Percentiles rank a stretch among this genome's conserved stretches.
Evolutionary conservation across 441 rosid species (phyloP).

Genomic region (Pelargonium myrrhifolium): DNA sequence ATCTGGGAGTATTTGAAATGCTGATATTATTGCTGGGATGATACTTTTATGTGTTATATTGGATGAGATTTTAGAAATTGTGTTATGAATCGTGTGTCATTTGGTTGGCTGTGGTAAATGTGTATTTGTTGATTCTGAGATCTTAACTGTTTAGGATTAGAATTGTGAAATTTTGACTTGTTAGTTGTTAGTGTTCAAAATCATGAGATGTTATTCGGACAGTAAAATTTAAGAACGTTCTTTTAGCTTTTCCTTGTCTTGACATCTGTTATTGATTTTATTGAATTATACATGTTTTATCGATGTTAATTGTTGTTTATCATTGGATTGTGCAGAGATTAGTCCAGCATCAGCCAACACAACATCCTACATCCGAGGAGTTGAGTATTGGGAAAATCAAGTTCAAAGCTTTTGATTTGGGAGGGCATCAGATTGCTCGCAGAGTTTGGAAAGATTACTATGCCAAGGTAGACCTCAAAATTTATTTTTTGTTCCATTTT

Average conservation of each 20-base stretch:
- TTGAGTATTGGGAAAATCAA: conserved; percentile 5
- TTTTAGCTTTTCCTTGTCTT: no score
- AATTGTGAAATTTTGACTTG: neutral
- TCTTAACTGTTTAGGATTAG: neutral
- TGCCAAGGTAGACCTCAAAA: neutral
- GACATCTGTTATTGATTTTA: no score
- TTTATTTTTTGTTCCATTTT: neutral
- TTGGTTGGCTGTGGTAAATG: neutral
- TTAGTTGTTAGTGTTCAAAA: neutral
- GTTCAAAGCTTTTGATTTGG: conserved; percentile 5
- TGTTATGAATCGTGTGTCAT: neutral
- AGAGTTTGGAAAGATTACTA: conserved; percentile 5
- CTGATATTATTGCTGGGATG: neutral
- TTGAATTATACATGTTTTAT: no score
- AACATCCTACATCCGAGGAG: neutral
- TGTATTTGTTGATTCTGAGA: neutral
- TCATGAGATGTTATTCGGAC: neutral
- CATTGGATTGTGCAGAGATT: conserved; percentile 2
- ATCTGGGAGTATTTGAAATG: no score
- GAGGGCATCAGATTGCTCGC: conserved; percentile 6
- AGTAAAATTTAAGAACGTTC: neutral
- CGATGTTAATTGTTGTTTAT: neutral
- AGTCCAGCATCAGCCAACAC: conserved; percentile 6
- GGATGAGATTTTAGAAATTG: neutral
- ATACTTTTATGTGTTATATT: neutral